These are phyloP conservation scores for Flaveria bidentis DNA, from an alignment of 129 eudicot species.

Conservation along the genomic window DNA sequence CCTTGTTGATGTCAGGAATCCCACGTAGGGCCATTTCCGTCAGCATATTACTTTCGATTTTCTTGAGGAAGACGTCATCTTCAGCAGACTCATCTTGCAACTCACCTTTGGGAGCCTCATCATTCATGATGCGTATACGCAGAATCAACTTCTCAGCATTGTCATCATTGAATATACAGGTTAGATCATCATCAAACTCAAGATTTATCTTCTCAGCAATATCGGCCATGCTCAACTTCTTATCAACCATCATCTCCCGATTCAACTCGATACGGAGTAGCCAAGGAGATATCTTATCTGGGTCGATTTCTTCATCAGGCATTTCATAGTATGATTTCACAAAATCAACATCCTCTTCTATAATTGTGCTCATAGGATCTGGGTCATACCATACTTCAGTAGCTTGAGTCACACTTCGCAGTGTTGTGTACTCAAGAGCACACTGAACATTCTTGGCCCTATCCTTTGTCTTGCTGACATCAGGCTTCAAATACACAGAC, in stretches of 20 bases:
- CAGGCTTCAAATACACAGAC: conserved; percentile 85
- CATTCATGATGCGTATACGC: conserved; percentile 94
- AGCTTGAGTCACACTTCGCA: conserved; percentile 95
- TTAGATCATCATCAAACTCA: conserved; percentile 85
- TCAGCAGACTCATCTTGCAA: conserved; percentile 86
- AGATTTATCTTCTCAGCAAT: conserved; percentile 90
- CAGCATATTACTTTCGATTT: conserved; percentile 89
- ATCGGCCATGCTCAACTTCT: conserved; percentile 94
- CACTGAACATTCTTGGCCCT: conserved; percentile 93
- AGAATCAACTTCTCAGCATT: conserved; percentile 91
- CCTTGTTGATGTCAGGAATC: conserved; percentile 91
- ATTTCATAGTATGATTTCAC: conserved; percentile 90
- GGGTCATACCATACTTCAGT: conserved; percentile 99
- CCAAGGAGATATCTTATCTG: conserved; percentile 96
- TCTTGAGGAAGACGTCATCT: conserved; percentile 93
- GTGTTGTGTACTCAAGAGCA: conserved; percentile 84
- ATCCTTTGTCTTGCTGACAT: conserved; percentile 72
- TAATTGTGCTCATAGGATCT: conserved; percentile 92
- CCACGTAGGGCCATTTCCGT: conserved; percentile 97
- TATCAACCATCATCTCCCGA: conserved; percentile 99
- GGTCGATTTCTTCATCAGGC: conserved; percentile 97
- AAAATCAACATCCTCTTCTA: conserved; percentile 93
- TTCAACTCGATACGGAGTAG: conserved; percentile 83
- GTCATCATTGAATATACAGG: conserved; percentile 92
- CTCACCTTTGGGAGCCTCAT: conserved; percentile 93